phyloP scores from a whole-genome alignment of 192 early-diverging fungal species.

The Geranomyces michiganensis region DNA sequence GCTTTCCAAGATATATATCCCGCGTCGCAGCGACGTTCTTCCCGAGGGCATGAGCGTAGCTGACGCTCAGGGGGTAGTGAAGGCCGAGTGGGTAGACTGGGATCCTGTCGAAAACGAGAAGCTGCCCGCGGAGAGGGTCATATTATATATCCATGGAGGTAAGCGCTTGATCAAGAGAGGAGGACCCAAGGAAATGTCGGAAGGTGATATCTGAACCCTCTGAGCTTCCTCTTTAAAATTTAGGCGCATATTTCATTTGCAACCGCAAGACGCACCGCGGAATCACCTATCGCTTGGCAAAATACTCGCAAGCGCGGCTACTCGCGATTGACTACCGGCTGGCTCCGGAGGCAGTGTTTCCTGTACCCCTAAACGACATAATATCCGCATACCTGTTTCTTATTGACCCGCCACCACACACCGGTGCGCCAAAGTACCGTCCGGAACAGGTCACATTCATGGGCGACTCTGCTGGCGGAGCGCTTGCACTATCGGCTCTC shows the following conservation, averaged over 20 bases:
- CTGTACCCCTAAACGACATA: slow-evolving; percentile 79
- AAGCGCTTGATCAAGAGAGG: too few relatives aligned
- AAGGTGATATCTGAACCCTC: too few relatives aligned
- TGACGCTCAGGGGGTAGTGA: slow-evolving; percentile 40
- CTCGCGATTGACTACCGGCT: slow-evolving; percentile 77
- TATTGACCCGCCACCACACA: slow-evolving; percentile 45
- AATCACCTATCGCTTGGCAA: slow-evolving; percentile 51
- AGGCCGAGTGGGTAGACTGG: slow-evolving; percentile 51
- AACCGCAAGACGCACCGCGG: slow-evolving; percentile 42
- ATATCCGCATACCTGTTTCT: slow-evolving; percentile 74
- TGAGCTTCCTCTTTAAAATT: too few relatives aligned
- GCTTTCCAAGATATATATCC: slow-evolving; percentile 39
- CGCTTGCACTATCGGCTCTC: slow-evolving; percentile 51
- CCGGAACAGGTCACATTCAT: slow-evolving; percentile 50
- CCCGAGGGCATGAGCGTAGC: slow-evolving; percentile 31
- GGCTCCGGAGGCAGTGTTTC: slow-evolving; percentile 80
- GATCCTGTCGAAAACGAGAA: not conserved
- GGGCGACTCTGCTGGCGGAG: slow-evolving; percentile 57
- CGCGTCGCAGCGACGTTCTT: slow-evolving; percentile 32
- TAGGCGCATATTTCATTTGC: slow-evolving; percentile 42
- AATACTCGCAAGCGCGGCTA: slow-evolving; percentile 48
- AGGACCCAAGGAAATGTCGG: not conserved
- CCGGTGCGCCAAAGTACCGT: slow-evolving; percentile 20
- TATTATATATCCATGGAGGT: slow-evolving; percentile 77
- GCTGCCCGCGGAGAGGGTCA: slow-evolving; percentile 48